Percentiles rank a stretch among this genome's conserved stretches.
Evolutionary conservation across 179 eudicot species (phyloP).

Genomic region (Pouteria campechiana): DNA sequence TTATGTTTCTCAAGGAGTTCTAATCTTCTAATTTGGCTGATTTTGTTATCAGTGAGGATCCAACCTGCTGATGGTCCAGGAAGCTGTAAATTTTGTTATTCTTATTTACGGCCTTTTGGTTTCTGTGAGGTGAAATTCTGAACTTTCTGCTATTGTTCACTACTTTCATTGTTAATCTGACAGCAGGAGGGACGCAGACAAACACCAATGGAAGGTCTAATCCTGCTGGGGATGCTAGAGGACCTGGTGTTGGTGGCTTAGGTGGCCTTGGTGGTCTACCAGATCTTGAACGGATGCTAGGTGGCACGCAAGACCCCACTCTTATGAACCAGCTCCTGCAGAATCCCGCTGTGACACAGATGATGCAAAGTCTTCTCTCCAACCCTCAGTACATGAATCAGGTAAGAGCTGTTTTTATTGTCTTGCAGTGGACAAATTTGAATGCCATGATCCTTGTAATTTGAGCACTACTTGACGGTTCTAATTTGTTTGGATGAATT

Average conservation of each 20-base stretch:
- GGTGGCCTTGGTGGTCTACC: slow-evolving; percentile 59
- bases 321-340: slow-evolving; percentile 60
- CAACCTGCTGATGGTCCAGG: too few species aligned
- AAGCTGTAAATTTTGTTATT: too few species aligned
- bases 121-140: too few species aligned
- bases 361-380: slow-evolving; percentile 85
- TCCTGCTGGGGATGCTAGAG: slow-evolving; percentile 50
- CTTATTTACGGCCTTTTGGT: too few species aligned
- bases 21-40: too few species aligned
- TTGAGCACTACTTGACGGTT: too few species aligned
- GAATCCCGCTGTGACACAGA: slow-evolving; percentile 79
- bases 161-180: background rate
- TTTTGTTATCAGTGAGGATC: too few species aligned
- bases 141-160: too few species aligned
- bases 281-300: slow-evolving; percentile 39
- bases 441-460: background rate
- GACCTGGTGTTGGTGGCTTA: slow-evolving; percentile 54
- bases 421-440: background rate
- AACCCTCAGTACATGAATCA: slow-evolving; percentile 83
- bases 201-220: slow-evolving; percentile 48
- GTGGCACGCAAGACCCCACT: slow-evolving; percentile 55
- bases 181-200: slow-evolving; percentile 49
- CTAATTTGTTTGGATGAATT: too few species aligned
- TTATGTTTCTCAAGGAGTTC: too few species aligned
- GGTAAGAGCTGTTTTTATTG: slow-evolving; percentile 23